Evolutionary conservation across 2,329 filamentous ascomycete genomes (phyloP).

Genomic region (Apiospora pterosperma): DNA sequence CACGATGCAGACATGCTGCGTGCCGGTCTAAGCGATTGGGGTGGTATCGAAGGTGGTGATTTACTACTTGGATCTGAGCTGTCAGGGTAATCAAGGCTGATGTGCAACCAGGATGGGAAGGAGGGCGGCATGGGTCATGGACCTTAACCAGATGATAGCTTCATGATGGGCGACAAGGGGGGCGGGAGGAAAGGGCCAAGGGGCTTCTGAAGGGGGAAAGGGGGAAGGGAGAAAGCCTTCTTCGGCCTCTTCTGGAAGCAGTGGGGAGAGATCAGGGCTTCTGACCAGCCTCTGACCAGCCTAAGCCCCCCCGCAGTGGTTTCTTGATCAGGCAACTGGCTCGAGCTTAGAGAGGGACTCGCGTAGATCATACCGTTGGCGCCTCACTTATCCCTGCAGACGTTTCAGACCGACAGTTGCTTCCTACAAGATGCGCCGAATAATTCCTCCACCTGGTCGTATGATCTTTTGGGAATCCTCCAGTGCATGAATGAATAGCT

Average conservation of each 20-base stretch:
- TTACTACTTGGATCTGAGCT: neutral
- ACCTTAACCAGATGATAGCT: too few species aligned
- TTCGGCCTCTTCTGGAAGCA: too few species aligned
- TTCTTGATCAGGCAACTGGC: neutral
- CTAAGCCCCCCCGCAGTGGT: neutral
- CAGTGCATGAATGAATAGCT: too few species aligned
- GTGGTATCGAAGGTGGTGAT: neutral
- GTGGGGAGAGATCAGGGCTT: neutral
- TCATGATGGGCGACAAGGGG: too few species aligned
- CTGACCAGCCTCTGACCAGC: neutral
- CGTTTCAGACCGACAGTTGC: neutral
- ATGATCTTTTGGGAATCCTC: neutral
- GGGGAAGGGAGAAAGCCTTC: too few species aligned
- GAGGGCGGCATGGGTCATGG: neutral
- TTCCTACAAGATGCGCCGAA: neutral
- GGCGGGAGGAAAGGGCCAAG: too few species aligned
- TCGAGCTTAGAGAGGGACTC: neutral
- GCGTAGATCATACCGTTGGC: neutral
- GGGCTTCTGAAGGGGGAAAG: too few species aligned
- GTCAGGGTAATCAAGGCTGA: neutral
- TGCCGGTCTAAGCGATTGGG: neutral
- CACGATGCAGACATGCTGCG: neutral
- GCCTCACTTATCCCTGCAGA: neutral
- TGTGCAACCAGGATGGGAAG: neutral
- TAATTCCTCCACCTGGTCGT: neutral